Percentiles rank a stretch among this genome's conserved stretches.
These are phyloP conservation scores for Saccharomycopsis sp. DNA, from an alignment of 805 yeast species.

Conservation along the genomic window DNA sequence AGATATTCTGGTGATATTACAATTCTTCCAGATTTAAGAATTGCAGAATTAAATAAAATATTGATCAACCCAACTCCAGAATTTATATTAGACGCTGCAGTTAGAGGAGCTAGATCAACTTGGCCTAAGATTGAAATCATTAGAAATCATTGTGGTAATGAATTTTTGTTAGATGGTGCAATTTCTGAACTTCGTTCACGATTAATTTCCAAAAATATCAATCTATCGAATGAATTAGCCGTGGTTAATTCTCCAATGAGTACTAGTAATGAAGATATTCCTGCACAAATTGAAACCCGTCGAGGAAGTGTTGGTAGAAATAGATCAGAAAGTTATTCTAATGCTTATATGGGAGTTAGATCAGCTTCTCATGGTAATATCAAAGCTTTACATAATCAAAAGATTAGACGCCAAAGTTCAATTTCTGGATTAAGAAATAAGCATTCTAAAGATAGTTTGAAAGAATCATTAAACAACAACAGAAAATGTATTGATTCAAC, in stretches of 20 bases:
- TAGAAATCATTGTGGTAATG: conserved; percentile 82
- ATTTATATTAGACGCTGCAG: conserved; percentile 55
- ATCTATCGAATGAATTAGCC: conserved; percentile 2
- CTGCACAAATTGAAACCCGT: not conserved
- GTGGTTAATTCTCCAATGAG: conserved; percentile 12
- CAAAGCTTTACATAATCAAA: not conserved
- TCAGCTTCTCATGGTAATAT: conserved; percentile 11
- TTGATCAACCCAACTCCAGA: conserved; percentile 76
- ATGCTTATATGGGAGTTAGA: not conserved
- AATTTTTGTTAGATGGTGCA: conserved; percentile 74
- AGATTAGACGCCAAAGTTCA: conserved; percentile 3
- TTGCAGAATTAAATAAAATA: conserved; percentile 49
- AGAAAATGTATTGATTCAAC: no score
- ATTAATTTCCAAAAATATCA: conserved; percentile 9
- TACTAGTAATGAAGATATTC: conserved; percentile 2
- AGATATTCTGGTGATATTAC: conserved; percentile 91
- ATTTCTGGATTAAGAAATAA: conserved; percentile 1
- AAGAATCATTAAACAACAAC: not conserved
- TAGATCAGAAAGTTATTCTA: conserved; percentile 2
- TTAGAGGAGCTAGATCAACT: conserved; percentile 82
- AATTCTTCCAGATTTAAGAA: conserved; percentile 65
- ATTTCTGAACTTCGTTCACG: conserved; percentile 27
- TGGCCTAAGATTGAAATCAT: conserved; percentile 89
- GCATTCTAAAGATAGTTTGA: not conserved
- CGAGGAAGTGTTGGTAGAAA: conserved; percentile 1